Base-by-base conservation (phyloP, 306 rosid species). In the Trifolium subterraneum region DNA sequence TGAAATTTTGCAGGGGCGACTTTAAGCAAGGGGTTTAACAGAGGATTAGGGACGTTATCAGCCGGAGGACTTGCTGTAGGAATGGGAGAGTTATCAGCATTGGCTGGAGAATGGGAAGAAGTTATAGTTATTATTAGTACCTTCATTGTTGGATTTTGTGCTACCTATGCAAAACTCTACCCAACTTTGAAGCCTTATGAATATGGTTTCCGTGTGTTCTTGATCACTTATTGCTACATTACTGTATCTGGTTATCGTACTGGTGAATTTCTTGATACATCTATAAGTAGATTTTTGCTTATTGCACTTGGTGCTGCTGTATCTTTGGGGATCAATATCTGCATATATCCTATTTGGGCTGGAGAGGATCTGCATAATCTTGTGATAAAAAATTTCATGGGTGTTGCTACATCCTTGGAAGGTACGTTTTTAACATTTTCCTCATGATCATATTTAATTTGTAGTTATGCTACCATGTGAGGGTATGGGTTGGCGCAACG, bases 281-380 rank as follows among this genome's bases (percentile, higher is more conserved):
- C 98, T 31, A 80, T 89, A 44, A 75, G 84, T 2, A 86, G 97
- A 72, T 90, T 95, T 83, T 59, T 95, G 65, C 92, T 87, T 68
- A 90, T 95, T 82, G 92, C 90, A 27, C 71, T 94, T 71, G 99
- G 97, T 51, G 99, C 97, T 27, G 85, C 83, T 51, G 96, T 94
- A 6, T 86, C 95, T 70, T 78, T 94, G 78, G 97, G 87, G 29
- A 88, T 94, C 31, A 94, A 94, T 74, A 63, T 94, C 27, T 83
- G 87, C 48, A 92, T 94, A 50, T 92, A 77, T 64, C 99, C 97
- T 42, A 92, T 94, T 19, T 94, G 99, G 99, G 96, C 99, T 67
- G 97, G 98, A 4, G 99, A 94, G 80, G 99, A 94, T 84, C 92
- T 94, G n/a, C 99, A 94, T 80, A 87, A 88, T 61, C 84, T 94